Evolutionary conservation across 176 grass and related monocot species (phyloP), one percentile per base, ranked within the genome.

Genomic region (Zoysia japonica): DNA sequence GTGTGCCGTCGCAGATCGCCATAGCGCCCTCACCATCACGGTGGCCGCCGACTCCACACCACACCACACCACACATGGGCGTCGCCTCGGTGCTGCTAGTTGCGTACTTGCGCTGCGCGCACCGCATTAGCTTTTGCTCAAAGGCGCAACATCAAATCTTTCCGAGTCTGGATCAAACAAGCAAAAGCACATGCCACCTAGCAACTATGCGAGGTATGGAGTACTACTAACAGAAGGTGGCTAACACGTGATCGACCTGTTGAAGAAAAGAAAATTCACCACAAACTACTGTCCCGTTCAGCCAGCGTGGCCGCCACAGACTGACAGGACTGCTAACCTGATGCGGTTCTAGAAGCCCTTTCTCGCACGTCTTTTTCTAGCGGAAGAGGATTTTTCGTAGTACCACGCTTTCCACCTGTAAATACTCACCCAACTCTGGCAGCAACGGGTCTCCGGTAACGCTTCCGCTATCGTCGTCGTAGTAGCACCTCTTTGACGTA

Each of bases 261-360:
- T 28, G 11, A 11, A 4, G 9, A 11, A 36, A 49, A 49, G 44
- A 19, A 19, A 36, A 61, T 37, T 16, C 36, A 0, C 11, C 36
- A 50, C n/a, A 43, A 77, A 45, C 55, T 63, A n/a, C 67, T 64
- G 52, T 78, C 67, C 0, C n/a, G 44, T 52, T 71, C 47, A n/a
- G 53, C 56, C 8, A 67, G 62, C 10, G n/a, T 6, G 40, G 28
- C 0, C 44, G 50, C 49, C 9, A 52, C 65, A 47, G 59, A 47
- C 47, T 65, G 75, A 56, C 48, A 56, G 47, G 47, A 72, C 75
- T 48, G 48, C 40, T 66, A 65, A 72, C 20, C 68, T 57, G 53
- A 55, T 17, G 43, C 41, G 66, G 67, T 57, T 85, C 83, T 85
- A 85, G 68, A 79, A 85, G 60, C 52, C 5, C 37, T 19, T 46